Percentiles rank a stretch among this genome's conserved stretches.
phyloP scores from a whole-genome alignment of 2,329 filamentous ascomycete genomes.

The Coleophoma eucalyptorum region DNA sequence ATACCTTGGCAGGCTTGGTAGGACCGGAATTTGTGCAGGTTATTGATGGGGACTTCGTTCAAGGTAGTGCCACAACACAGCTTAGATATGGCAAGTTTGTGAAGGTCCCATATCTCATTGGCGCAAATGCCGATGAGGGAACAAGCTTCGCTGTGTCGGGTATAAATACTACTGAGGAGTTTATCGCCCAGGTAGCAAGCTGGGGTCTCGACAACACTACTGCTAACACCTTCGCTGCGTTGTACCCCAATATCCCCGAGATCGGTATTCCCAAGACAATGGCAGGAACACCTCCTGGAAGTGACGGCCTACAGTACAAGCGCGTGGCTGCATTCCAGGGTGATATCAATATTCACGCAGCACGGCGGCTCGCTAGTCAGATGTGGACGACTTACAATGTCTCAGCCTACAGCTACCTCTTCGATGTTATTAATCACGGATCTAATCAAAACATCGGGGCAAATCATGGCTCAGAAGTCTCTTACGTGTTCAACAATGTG shows the following conservation, averaged over 20 bases:
- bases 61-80: slow-evolving; percentile 45
- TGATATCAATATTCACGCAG: slow-evolving; percentile 51
- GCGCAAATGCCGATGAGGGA: slow-evolving; percentile 65
- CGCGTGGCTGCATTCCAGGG: slow-evolving; percentile 50
- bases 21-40: no score
- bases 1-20: slow-evolving; percentile 33
- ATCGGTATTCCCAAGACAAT: slow-evolving; percentile 41
- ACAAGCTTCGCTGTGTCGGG: slow-evolving; percentile 48
- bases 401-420: slow-evolving; percentile 56
- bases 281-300: slow-evolving; percentile 6
- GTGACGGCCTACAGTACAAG: slow-evolving; percentile 45
- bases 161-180: slow-evolving; percentile 52
- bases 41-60: slow-evolving; percentile 55
- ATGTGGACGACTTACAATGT: slow-evolving; percentile 45
- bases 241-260: slow-evolving; percentile 47
- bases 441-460: slow-evolving; percentile 37
- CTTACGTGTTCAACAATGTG: slow-evolving; percentile 29
- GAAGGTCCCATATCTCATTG: slow-evolving; percentile 58
- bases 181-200: slow-evolving; percentile 22
- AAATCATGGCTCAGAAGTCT: slow-evolving; percentile 47
- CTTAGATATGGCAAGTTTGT: slow-evolving; percentile 56
- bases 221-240: slow-evolving; percentile 33
- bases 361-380: slow-evolving; percentile 47
- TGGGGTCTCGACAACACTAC: slow-evolving; percentile 18
- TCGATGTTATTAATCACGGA: slow-evolving; percentile 50